A percentile compares a stretch with the other conserved stretches of the same genome.
These are phyloP conservation scores for Cyphellophora europaea DNA, from an alignment of 2,329 filamentous ascomycete genomes.

Conservation along the genomic window DNA sequence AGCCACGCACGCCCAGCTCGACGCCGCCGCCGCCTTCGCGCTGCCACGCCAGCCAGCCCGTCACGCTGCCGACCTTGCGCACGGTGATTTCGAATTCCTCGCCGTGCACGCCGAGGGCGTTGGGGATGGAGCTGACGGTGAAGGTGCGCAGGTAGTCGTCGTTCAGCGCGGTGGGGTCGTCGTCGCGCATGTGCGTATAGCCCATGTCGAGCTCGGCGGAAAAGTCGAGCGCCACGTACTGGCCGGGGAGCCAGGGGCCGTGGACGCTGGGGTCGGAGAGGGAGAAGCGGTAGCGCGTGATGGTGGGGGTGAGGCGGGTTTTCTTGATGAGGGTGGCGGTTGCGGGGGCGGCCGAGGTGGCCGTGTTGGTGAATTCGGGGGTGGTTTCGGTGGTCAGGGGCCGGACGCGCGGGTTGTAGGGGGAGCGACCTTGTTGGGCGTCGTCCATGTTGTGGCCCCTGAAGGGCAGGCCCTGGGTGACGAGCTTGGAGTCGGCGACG, in stretches of 20 bases:
- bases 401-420: constrained; percentile 70
- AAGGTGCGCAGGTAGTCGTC: constrained; percentile 80
- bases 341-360: constrained; percentile 13
- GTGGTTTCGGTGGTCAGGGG: constrained; percentile 51
- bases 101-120: constrained; percentile 22
- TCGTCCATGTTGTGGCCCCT: constrained; percentile 48
- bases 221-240: constrained; percentile 72
- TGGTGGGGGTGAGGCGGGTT: constrained; percentile 53
- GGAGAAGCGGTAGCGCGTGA: constrained; percentile 56
- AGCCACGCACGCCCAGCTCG: constrained; percentile 60
- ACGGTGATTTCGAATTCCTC: constrained; percentile 63
- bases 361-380: constrained; percentile 4
- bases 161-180: constrained; percentile 70
- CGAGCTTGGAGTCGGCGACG: constrained; percentile 51
- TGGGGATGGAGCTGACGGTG: constrained; percentile 59
- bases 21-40: constrained; percentile 43
- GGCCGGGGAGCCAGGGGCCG: constrained; percentile 56
- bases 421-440: constrained; percentile 37
- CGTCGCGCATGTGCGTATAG: constrained; percentile 75
- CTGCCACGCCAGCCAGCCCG: constrained; percentile 53
- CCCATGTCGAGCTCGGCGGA: constrained; percentile 58
- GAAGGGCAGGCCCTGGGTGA: constrained; percentile 59
- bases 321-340: constrained; percentile 51
- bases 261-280: constrained; percentile 27
- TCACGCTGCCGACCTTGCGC: constrained; percentile 60